Percentiles rank a stretch among this genome's conserved stretches.
phyloP scores from a whole-genome alignment of 371 early-diverging fungal genomes.

The Actinomortierella ambigua region DNA sequence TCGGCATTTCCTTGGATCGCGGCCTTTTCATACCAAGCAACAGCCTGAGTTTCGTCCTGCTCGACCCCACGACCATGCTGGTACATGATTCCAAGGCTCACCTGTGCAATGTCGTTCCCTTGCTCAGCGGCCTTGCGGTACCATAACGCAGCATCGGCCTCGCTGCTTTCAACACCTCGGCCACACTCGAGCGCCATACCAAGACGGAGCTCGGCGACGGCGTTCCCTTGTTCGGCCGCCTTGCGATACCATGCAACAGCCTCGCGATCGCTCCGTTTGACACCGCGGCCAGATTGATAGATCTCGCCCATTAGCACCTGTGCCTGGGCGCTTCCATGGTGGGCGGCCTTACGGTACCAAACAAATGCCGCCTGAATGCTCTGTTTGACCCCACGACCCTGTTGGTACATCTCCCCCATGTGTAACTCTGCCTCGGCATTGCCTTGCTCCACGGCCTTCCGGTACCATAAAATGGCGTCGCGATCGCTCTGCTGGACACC shows the following conservation, averaged over 20 bases:
- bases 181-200: slow-evolving; percentile 77
- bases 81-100: slow-evolving; percentile 83
- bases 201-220: too few species aligned
- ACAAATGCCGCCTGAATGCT: slow-evolving; percentile 61
- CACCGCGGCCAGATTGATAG: slow-evolving; percentile 81
- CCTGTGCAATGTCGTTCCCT: slow-evolving; percentile 69
- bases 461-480: slow-evolving; percentile 71
- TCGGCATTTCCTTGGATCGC: slow-evolving; percentile 76
- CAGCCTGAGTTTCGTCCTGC: slow-evolving; percentile 57
- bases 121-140: slow-evolving; percentile 65
- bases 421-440: slow-evolving; percentile 78
- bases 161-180: slow-evolving; percentile 58
- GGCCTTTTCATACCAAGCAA: slow-evolving; percentile 68
- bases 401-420: slow-evolving; percentile 82
- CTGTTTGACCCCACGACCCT: slow-evolving; percentile 72
- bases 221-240: slow-evolving; percentile 68
- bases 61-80: slow-evolving; percentile 78
- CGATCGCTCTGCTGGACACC: slow-evolving; percentile 68
- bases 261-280: slow-evolving; percentile 54
- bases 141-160: slow-evolving; percentile 65
- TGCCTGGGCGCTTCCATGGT: slow-evolving; percentile 77
- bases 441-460: slow-evolving; percentile 60
- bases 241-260: slow-evolving; percentile 76
- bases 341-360: slow-evolving; percentile 74
- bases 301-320: slow-evolving; percentile 79